Conservation (phyloP, 495 filamentous ascomycete species). For the Penicillium daleae region DNA sequence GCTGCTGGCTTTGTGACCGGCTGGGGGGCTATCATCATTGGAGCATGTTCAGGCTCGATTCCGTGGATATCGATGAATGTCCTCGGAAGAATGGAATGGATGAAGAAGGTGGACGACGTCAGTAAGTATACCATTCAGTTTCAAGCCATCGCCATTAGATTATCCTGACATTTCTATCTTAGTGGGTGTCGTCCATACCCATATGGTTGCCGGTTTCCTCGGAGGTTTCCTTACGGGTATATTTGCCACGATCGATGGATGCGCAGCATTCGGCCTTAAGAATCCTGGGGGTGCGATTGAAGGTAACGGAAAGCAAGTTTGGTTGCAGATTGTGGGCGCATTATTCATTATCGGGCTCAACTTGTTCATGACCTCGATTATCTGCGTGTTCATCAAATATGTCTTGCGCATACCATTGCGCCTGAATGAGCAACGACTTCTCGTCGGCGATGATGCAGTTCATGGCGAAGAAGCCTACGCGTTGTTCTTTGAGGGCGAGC, state of each 20-base stretch:
- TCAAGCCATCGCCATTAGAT: not conserved
- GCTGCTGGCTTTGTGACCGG: slow-evolving; percentile 59
- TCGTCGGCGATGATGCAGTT: slow-evolving; percentile 2
- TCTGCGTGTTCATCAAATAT: slow-evolving; percentile 59
- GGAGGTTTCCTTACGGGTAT: slow-evolving; percentile 58
- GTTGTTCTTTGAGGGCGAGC: slow-evolving; percentile 9
- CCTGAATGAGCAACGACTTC: slow-evolving; percentile 4
- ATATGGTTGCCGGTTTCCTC: slow-evolving; percentile 53
- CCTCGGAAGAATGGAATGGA: slow-evolving; percentile 45
- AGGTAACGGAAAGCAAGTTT: slow-evolving; percentile 57
- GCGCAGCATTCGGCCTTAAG: slow-evolving; percentile 50
- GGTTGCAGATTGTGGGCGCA: slow-evolving; percentile 57
- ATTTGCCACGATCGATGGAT: slow-evolving; percentile 56
- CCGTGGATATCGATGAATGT: slow-evolving; percentile 61
- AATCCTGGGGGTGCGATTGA: slow-evolving; percentile 57
- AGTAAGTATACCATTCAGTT: slow-evolving; percentile 17
- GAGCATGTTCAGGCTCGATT: slow-evolving; percentile 51
- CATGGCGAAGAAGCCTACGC: slow-evolving; percentile 11
- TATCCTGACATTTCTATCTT: not conserved
- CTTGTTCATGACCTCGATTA: slow-evolving; percentile 55
- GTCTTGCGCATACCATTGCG: slow-evolving; percentile 47
- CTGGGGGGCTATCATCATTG: slow-evolving; percentile 59
- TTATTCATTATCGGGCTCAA: slow-evolving; percentile 62
- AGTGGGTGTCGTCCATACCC: slow-evolving; percentile 58
- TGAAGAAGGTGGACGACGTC: slow-evolving; percentile 54